Percentiles rank a stretch among this genome's conserved stretches.
Conservation (phyloP, 176 grass and related monocot species). For the Raddia distichophylla region DNA sequence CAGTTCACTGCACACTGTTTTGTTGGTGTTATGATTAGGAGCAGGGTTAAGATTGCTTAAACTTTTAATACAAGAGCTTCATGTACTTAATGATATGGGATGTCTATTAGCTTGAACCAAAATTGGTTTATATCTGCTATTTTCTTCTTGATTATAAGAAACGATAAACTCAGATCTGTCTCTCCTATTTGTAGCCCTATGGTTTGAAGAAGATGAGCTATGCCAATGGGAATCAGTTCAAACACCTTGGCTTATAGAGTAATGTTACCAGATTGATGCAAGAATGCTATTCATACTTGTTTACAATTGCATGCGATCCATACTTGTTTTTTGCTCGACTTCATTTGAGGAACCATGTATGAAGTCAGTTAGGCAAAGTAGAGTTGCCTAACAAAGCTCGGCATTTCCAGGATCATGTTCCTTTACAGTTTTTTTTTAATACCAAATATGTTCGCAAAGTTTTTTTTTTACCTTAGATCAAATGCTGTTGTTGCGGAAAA, state of each 20-base stretch:
- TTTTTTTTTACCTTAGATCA: neutral
- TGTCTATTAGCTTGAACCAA: neutral
- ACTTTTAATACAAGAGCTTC: neutral
- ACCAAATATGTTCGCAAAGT: neutral
- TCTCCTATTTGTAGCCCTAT: constrained; percentile 61
- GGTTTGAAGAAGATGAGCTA: constrained; percentile 85
- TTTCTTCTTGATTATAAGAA: neutral
- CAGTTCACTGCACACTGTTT: neutral
- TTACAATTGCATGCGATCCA: neutral
- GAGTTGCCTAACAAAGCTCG: neutral
- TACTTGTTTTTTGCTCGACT: constrained; percentile 15
- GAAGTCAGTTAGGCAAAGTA: neutral
- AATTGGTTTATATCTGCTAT: neutral
- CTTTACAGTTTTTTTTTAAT: constrained; percentile 6
- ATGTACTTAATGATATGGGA: neutral
- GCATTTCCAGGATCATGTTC: neutral
- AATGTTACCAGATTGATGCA: constrained; percentile 6
- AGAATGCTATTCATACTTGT: neutral
- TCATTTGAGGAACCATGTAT: constrained; percentile 14
- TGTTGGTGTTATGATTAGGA: neutral
- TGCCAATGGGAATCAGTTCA: constrained; percentile 77
- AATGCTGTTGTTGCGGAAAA: neutral
- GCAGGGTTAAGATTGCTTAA: neutral
- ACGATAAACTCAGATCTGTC: neutral
- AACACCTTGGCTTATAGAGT: constrained; percentile 82